Evolutionary conservation across 768 basidiomycete genomes (phyloP), one percentile per base, ranked within the genome.

Genomic region (Tremella yokohamensis): DNA sequence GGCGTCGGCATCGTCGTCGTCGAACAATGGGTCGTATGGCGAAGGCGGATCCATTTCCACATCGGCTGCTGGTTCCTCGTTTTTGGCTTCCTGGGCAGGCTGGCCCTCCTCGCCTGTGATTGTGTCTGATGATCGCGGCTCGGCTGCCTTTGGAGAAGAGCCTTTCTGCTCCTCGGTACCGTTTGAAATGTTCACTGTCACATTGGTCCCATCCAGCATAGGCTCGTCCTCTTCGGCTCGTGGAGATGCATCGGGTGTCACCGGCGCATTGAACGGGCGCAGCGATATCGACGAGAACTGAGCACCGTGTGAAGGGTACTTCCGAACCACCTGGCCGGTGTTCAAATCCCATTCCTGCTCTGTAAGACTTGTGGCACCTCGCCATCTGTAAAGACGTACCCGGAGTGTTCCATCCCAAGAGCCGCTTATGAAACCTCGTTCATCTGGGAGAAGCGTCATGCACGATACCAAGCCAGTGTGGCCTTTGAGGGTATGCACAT

Each of bases 311-410:
- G 87, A 83, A 0, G 82, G 84, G 74, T 89, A 98, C 48, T 81
- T 84, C 49, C 91, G 84, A 12, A 85, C 82, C 40, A 79, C 79
- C 60, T 88, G 82, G 7, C 96, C 94, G 0, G 87, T 93, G 71
- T 99, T 89, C 38, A 99, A 82, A 78, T 98, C 94, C 94, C 96
- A 98, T 84, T 97, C 89, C 94, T 98, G 66, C 20, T 18, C 49
- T 20, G 39, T 57, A 13, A 64, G 60, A n/a, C 11, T 18, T 16
- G 15, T 45, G 7, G 4, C 22, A 8, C n/a, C 42, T 16, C 18
- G 20, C 11, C 16, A 19, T 16, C n/a, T 22, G 15, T 18, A 15
- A 45, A 45, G 42, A 45, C n/a, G 4, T 45, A 91, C 92, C 45
- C 85, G 81, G 13, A 89, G 87, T 64, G 88, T 84, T 11, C 90